Base-by-base conservation (phyloP, 768 basidiomycete genomes). In the Amanita phalloides region DNA sequence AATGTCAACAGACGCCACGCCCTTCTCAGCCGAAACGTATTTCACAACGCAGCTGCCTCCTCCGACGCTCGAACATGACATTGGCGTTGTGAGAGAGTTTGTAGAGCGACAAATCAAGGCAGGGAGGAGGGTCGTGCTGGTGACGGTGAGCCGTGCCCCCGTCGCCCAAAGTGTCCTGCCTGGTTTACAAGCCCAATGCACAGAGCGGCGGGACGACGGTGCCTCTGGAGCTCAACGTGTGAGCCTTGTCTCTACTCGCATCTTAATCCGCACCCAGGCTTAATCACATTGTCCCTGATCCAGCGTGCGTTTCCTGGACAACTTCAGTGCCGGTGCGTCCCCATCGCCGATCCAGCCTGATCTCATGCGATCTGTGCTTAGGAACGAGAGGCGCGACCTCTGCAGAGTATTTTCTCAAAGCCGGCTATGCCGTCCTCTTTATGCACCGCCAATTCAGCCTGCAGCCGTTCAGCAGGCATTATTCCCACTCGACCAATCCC, bases 191-290 rank as follows among this genome's bases (percentile, higher is more conserved):
- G 13, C 6, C 17, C 26, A 3, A 4, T 17, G 14, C 36, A 7
- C 23, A 98, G 96, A 97, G 94, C 64, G 96, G 95, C 51, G 95
- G 96, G 54, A 99, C 96, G 14, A 98, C 94, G 1, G 95, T 98
- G 6, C 95, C 95, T 2, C 71, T 99, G 54, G 96, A 99, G 73
- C 88, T 93, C 74, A 98, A 98, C 63, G 93, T 97, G 96, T 97
- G 77, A 82, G 94, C 74, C 17, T 17, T 51, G 53, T 21, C 30
- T 30, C 39, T 30, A 20, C 41, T 49, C 48, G 13, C 30, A 30
- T 30, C 30, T 23, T 23, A 7, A n/a, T 14, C 9, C 23, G 20
- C 2, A 20, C 37, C 11, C 14, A 39, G 17, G 14, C 30, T 26
- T 3, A 44, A 44, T 43, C 38, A 23, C 26, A 36, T 8, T 32